Evolutionary conservation across 306 rosid species (phyloP), one percentile per base, ranked within the genome.

Genomic region (Acmispon strigosus): DNA sequence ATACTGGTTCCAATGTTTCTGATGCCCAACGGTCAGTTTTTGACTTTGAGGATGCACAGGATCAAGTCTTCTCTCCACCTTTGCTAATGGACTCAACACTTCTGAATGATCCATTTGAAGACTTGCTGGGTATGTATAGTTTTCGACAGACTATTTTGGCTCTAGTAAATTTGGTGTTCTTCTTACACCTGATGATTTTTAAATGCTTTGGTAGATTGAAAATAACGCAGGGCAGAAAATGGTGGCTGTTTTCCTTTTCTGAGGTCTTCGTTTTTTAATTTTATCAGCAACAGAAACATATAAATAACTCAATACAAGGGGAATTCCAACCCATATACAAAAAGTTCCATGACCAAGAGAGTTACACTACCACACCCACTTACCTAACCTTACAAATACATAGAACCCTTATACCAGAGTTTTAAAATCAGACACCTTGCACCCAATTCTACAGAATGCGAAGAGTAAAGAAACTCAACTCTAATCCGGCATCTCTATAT

Each of bases 1-100:
- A 76, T 68, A 52, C 70, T 72, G 90, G 90, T 49, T 95, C 95
- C 58, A 91, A 84, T 86, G 76, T 85, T 72, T 86, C 86, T 44
- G 91, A 87, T 76, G 84, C 80, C 24, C 96, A 80, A 8, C 86
- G 72, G 63, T 89, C 86, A 48, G 49, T 83, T 62, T 89, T 82
- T 81, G 96, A 89, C 78, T 76, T 79, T 24, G 97, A 90, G 72
- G 99, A 89, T 57, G 81, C 91, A 61, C 89, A 75, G 73, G 96
- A 91, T 77, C 95, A 89, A 81, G 90, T 85, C 55, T 89, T 95
- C 76, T 95, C 99, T 22, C 99, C 99, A 0, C 96, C 99, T 62
- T 69, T 95, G 77, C 82, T 95, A 73, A 86, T 87, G 88, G 96
- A 92, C 68, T 48, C 96, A 2, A 86, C 95, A 29, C 86, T 88